Conservation (phyloP, 164 flowering plant species). For the Aristolochia fimbriata region DNA sequence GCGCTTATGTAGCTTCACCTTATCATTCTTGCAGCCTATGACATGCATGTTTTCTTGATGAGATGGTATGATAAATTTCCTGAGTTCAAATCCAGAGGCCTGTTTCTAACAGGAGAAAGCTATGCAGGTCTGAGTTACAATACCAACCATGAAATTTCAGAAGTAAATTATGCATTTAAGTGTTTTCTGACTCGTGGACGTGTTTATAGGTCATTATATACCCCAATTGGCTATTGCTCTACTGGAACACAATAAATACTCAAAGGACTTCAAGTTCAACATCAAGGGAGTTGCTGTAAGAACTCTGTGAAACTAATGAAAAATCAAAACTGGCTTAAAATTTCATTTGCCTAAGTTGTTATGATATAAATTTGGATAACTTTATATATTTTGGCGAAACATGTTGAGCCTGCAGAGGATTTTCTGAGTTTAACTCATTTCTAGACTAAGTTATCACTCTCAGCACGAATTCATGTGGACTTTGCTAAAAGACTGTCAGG, state of each 20-base stretch:
- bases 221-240: conserved; percentile 75
- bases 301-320: not conserved
- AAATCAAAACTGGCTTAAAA: too few species aligned
- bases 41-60: conserved; percentile 58
- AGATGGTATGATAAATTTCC: conserved; percentile 84
- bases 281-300: conserved; percentile 91
- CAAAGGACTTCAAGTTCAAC: conserved; percentile 67
- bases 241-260: conserved; percentile 59
- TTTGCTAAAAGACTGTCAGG: too few species aligned
- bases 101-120: conserved; percentile 94
- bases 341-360: too few species aligned
- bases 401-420: too few species aligned
- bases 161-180: not conserved
- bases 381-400: too few species aligned
- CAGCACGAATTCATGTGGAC: too few species aligned
- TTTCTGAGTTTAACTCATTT: too few species aligned
- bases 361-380: too few species aligned
- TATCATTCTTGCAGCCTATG: conserved; percentile 49
- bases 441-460: too few species aligned
- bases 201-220: conserved; percentile 74
- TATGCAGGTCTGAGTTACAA: conserved; percentile 65
- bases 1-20: not conserved
- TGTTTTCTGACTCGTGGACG: not conserved
- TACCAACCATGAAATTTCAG: not conserved
- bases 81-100: conserved; percentile 40